Evolutionary conservation across 345 rosid genomes (phyloP).

Genomic region (Lagerstroemia speciosa): DNA sequence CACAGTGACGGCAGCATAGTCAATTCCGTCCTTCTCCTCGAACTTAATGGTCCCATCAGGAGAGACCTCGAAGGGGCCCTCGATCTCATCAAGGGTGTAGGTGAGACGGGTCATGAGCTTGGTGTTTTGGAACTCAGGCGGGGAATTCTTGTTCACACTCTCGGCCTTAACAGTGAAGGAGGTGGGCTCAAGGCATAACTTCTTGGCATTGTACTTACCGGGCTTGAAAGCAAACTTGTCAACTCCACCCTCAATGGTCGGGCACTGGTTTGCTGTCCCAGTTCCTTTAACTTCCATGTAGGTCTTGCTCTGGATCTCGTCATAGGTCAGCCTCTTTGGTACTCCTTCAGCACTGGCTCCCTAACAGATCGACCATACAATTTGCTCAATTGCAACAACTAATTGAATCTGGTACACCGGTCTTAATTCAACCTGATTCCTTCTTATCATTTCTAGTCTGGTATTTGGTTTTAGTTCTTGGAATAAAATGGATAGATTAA

Average conservation of each 20-base stretch:
- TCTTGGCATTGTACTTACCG: slow-evolving; percentile 77
- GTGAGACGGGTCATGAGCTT: slow-evolving; percentile 98
- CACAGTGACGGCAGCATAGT: slow-evolving; percentile 79
- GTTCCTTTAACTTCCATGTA: slow-evolving; percentile 93
- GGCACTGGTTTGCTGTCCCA: slow-evolving; percentile 95
- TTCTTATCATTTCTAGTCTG: too few relatives aligned
- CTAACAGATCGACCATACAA: slow-evolving; percentile 21
- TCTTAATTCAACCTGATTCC: too few relatives aligned
- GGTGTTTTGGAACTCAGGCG: slow-evolving; percentile 86
- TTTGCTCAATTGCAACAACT: neutral
- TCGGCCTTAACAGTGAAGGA: slow-evolving; percentile 97
- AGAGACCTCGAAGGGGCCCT: slow-evolving; percentile 88
- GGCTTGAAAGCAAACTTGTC: slow-evolving; percentile 68
- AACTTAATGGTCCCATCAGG: slow-evolving; percentile 52
- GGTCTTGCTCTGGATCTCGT: slow-evolving; percentile 93
- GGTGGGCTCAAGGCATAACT: slow-evolving; percentile 89
- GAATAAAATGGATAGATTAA: too few relatives aligned
- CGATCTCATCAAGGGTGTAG: slow-evolving; percentile 92
- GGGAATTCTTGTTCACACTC: slow-evolving; percentile 63
- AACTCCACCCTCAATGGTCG: slow-evolving; percentile 67
- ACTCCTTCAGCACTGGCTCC: slow-evolving; percentile 89
- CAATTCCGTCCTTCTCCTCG: slow-evolving; percentile 82
- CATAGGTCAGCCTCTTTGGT: slow-evolving; percentile 80
- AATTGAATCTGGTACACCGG: neutral
- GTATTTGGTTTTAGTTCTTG: too few relatives aligned